Conservation (phyloP, 768 basidiomycete genomes). For the Pleurotus tuoliensis region DNA sequence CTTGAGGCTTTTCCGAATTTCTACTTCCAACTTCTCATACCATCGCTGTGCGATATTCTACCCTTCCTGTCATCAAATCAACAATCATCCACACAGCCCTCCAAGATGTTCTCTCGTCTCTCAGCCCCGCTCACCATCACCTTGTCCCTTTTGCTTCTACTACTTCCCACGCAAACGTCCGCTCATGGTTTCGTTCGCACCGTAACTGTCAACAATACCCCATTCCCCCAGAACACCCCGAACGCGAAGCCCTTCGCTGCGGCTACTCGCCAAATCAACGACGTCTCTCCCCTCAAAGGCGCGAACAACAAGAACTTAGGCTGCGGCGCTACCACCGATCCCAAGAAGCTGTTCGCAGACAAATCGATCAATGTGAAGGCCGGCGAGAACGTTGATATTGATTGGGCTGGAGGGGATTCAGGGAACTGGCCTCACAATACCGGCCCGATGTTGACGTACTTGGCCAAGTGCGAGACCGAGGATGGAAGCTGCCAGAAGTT, state of each 20-base stretch:
- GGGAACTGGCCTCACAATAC: slow-evolving; percentile 47
- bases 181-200: slow-evolving; percentile 42
- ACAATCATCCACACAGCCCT: no score
- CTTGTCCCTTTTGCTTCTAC: not conserved
- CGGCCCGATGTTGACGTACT: slow-evolving; percentile 72
- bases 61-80: no score
- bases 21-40: no score
- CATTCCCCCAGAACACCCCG: slow-evolving; percentile 32
- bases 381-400: slow-evolving; percentile 49
- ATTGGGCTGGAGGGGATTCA: slow-evolving; percentile 47
- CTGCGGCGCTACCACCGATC: slow-evolving; percentile 52
- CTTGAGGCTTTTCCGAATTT: no score
- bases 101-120: not conserved
- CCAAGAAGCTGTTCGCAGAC: slow-evolving; percentile 33
- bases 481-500: slow-evolving; percentile 53
- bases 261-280: slow-evolving; percentile 37
- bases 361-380: slow-evolving; percentile 55
- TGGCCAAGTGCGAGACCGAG: slow-evolving; percentile 54
- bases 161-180: slow-evolving; percentile 20
- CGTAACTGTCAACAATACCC: slow-evolving; percentile 35
- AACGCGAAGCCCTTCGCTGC: slow-evolving; percentile 19
- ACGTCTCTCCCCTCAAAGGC: slow-evolving; percentile 43
- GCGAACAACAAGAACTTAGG: slow-evolving; percentile 52
- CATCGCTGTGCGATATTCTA: no score
- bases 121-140: not conserved